phyloP scores from a whole-genome alignment of 2,329 filamentous ascomycete species.

The Colletotrichum sp. region DNA sequence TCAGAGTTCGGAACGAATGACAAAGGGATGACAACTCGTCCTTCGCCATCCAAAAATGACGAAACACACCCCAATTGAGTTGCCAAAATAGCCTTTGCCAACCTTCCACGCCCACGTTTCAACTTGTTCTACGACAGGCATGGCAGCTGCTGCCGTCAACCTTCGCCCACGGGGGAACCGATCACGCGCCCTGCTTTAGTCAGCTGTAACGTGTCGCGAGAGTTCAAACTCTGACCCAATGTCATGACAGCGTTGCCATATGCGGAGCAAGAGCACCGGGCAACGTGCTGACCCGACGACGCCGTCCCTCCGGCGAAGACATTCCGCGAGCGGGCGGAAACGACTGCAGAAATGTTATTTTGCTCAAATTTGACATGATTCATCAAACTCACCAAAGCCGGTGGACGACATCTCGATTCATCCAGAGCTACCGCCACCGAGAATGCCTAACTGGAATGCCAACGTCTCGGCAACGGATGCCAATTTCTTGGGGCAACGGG shows the following conservation, averaged over 20 bases:
- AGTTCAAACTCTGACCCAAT: slow-evolving; percentile 3
- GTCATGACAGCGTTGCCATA: background rate
- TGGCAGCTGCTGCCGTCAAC: background rate
- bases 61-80: background rate
- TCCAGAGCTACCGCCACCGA: background rate
- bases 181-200: background rate
- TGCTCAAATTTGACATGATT: background rate
- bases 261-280: background rate
- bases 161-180: background rate
- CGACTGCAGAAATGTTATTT: background rate
- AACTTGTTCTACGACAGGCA: slow-evolving; percentile 11
- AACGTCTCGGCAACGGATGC: background rate
- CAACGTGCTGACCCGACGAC: background rate
- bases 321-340: background rate
- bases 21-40: slow-evolving; percentile 1
- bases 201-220: background rate
- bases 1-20: background rate
- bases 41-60: background rate
- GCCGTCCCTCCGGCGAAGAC: background rate
- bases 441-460: background rate
- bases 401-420: background rate
- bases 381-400: background rate
- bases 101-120: slow-evolving; percentile 5
- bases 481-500: background rate
- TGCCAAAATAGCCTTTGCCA: background rate